Evolutionary conservation across 2,329 filamentous ascomycete genomes (phyloP), one percentile per base, ranked within the genome.

Genomic region (Pseudomassariella vexata): DNA sequence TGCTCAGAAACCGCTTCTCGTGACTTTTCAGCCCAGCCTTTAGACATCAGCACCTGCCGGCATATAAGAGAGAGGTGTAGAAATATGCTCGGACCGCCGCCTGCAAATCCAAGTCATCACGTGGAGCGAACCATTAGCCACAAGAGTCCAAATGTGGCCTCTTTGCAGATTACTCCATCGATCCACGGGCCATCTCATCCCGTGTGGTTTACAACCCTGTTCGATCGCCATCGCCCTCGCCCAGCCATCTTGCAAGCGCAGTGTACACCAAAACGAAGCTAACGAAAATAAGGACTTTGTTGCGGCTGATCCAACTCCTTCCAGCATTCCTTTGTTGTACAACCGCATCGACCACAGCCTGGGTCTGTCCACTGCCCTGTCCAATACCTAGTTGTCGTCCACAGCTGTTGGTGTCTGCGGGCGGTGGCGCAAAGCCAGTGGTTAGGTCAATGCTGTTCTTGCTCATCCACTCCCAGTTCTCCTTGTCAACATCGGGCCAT

Each of bases 381-480:
- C 81, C 50, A 59, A 83, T 69, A 57, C 85, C 63, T 31, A 73
- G 65, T 52, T 69, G 69, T 31, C 63, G 71, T 10, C 63, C 66
- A 50, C 71, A 72, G 2, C 65, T 67, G 9, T 60, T 30, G 5
- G 44, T 54, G 3, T 69, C 70, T n/a, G 76, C 65, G 21, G 74
- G 70, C n/a, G n/a, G n/a, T n/a, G n/a, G n/a, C n/a, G n/a, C n/a
- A 40, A 73, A 73, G 2, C 92, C 92, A 0, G 86, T 95, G 8
- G 66, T 65, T 5, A 74, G 63, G 57, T 98, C 87, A 45, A 98
- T 79, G 44, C 79, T 77, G 52, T 85, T 78, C 52, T 87, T 79
- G 53, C 78, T 78, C 70, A 98, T 94, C 87, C 86, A 95, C 49
- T 78, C 79, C 79, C 82, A 85, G 55, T 98, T 98, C 65, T 92